Conservation (phyloP, 2,329 filamentous ascomycete species). For the Rutstroemia sydowiana region DNA sequence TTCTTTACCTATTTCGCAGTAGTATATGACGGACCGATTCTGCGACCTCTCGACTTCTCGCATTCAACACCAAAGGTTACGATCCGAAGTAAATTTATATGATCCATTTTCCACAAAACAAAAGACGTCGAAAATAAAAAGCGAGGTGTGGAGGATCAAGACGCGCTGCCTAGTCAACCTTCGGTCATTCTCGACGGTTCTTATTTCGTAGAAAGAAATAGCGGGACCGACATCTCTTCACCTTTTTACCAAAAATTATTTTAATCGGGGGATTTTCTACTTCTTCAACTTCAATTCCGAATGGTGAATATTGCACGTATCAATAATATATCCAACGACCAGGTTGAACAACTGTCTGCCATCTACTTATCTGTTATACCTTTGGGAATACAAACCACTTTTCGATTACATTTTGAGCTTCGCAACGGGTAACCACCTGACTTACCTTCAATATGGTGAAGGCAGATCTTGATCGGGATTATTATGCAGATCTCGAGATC, state of each 20-base stretch:
- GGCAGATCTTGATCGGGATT: slow-evolving; percentile 40
- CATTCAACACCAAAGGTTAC: no score
- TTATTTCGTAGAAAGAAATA: neutral
- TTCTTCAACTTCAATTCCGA: neutral
- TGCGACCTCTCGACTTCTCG: no score
- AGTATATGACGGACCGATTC: no score
- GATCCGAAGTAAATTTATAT: no score
- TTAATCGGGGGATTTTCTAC: neutral
- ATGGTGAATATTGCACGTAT: slow-evolving; percentile 5
- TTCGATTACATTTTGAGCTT: neutral
- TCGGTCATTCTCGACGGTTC: neutral
- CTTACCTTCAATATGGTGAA: slow-evolving; percentile 27
- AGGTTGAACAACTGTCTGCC: neutral
- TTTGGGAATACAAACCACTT: neutral
- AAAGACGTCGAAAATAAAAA: neutral
- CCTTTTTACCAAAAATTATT: neutral
- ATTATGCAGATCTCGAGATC: slow-evolving; percentile 62
- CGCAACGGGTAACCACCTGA: neutral
- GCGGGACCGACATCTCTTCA: neutral
- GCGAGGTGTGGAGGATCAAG: neutral
- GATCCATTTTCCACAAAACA: no score
- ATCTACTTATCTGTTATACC: neutral
- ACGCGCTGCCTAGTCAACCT: neutral
- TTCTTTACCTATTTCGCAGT: no score
- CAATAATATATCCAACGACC: neutral